A percentile compares a stretch with the other conserved stretches of the same genome.
These are phyloP conservation scores for Marsdenia floribunda DNA, from an alignment of 257 asterid species.

Conservation along the genomic window DNA sequence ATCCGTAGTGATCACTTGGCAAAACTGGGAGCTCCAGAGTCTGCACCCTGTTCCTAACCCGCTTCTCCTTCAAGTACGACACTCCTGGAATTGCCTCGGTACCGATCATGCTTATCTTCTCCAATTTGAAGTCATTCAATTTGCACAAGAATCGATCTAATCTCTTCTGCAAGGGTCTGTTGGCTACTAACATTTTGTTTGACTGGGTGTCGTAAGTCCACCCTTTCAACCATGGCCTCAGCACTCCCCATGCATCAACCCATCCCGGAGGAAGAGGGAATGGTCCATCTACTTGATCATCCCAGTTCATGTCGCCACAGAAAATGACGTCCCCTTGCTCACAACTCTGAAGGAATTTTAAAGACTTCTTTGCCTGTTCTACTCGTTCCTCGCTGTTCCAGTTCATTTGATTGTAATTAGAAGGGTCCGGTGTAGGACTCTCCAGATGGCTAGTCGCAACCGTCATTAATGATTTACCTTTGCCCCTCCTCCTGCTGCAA, in stretches of 20 bases:
- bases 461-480: neutral
- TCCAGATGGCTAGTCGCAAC: constrained; percentile 10
- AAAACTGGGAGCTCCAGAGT: constrained; percentile 8
- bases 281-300: neutral
- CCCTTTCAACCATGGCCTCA: constrained; percentile 4
- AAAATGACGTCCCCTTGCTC: constrained; percentile 1
- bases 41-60: constrained; percentile 7
- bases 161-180: constrained; percentile 9
- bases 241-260: constrained; percentile 2
- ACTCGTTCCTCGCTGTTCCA: constrained; percentile 2
- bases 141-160: constrained; percentile 7
- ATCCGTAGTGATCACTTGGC: constrained; percentile 13
- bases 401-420: neutral
- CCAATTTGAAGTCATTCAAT: constrained; percentile 1
- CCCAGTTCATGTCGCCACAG: constrained; percentile 15
- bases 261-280: neutral
- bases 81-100: constrained; percentile 8
- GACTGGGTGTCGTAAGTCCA: constrained; percentile 10
- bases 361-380: constrained; percentile 4
- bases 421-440: constrained; percentile 10
- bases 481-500: neutral
- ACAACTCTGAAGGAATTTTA: neutral
- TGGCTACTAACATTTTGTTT: constrained; percentile 3
- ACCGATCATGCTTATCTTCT: constrained; percentile 3
- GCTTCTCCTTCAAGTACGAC: constrained; percentile 9